Percentiles rank a stretch among this genome's conserved stretches.
phyloP scores from a whole-genome alignment of 345 rosid genomes.

The Eucalyptus pauciflora region DNA sequence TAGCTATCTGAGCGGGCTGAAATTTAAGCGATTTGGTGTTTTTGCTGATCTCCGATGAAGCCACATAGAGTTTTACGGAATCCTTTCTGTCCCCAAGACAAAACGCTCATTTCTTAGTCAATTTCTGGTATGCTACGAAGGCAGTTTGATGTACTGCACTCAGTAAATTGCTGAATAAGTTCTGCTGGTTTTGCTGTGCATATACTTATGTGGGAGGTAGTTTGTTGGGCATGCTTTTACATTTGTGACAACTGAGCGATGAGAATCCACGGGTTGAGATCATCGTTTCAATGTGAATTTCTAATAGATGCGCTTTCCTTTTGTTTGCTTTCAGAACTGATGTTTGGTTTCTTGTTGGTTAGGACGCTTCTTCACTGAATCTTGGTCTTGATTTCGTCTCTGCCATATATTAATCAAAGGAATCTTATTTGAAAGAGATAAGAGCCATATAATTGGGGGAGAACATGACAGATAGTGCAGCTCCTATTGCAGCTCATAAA shows the following conservation, averaged over 20 bases:
- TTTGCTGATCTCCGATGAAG: neutral
- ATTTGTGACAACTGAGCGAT: neutral
- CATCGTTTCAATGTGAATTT: neutral
- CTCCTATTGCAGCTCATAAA: constrained; percentile 10
- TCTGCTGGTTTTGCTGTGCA: neutral
- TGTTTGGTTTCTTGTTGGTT: neutral
- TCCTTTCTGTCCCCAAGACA: neutral
- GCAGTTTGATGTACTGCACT: neutral
- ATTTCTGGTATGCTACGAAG: neutral
- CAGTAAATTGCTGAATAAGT: neutral
- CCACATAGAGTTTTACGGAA: neutral
- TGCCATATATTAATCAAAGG: neutral
- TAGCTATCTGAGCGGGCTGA: neutral
- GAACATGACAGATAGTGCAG: constrained; percentile 19
- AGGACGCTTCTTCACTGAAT: neutral
- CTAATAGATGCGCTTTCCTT: neutral
- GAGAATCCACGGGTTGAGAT: neutral
- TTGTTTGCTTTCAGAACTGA: neutral
- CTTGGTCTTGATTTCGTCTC: neutral
- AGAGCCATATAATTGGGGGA: neutral
- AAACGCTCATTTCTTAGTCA: neutral
- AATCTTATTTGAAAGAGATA: neutral
- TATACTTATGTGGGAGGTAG: neutral
- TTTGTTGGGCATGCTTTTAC: neutral
- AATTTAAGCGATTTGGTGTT: neutral